Conservation (phyloP, 2,329 filamentous ascomycete genomes). For the Diaporthe caulivora region DNA sequence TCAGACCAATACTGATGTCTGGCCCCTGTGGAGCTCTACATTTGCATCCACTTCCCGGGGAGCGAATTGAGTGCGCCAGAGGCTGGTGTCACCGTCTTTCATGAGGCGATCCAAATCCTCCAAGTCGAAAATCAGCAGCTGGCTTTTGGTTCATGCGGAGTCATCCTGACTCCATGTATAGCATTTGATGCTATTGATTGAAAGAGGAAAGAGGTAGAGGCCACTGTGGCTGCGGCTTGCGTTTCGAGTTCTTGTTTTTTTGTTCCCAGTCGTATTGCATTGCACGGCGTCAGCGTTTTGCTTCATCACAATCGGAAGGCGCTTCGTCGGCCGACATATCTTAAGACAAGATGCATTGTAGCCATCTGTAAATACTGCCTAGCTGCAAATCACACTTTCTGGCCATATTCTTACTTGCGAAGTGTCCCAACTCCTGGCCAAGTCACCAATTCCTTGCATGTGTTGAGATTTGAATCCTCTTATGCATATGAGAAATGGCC, state of each 20-base stretch:
- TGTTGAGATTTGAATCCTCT: not conserved
- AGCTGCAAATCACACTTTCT: not conserved
- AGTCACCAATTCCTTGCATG: not conserved
- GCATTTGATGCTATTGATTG: not conserved
- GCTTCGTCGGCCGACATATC: not conserved
- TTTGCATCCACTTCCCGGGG: not conserved
- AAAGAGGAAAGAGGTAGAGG: not conserved
- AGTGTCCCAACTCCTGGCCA: not conserved
- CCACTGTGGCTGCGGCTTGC: not conserved
- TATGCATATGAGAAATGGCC: not conserved
- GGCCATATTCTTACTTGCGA: not conserved
- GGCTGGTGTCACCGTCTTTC: not conserved
- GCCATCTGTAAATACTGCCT: slow-evolving; percentile 18
- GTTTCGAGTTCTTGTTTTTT: not conserved
- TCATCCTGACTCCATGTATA: not conserved
- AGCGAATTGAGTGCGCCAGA: too few relatives aligned
- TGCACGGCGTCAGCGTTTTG: slow-evolving; percentile 26
- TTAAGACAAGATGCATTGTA: slow-evolving; percentile 11
- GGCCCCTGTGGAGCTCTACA: too few relatives aligned
- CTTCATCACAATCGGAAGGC: not conserved
- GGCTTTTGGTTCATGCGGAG: not conserved
- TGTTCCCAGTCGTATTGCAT: slow-evolving; percentile 17
- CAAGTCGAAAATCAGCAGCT: not conserved
- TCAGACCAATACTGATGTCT: not conserved
- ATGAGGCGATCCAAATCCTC: not conserved